Evolutionary conservation across 2,329 filamentous ascomycete species (phyloP), one percentile per base, ranked within the genome.

Genomic region (Lomentospora prolificans): DNA sequence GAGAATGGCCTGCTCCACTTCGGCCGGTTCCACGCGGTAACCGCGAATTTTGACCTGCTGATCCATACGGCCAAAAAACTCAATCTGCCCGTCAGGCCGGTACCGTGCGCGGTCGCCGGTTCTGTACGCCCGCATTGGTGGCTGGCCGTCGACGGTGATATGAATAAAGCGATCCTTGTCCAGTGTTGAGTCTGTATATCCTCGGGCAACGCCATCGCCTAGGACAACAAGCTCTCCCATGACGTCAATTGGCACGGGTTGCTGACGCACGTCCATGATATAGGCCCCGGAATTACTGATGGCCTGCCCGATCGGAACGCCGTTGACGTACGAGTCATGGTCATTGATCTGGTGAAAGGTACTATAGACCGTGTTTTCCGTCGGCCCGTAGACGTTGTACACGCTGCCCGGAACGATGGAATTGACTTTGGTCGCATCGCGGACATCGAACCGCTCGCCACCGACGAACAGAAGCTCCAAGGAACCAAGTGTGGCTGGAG

Each of bases 201-300:
- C 61, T 17, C 61, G 56, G 1, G 60, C 59, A 9, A 62, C 51
- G 12, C 60, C 57, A 50, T 64, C 62, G 0, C 64, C 64, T 3
- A 60, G 60, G 1, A 65, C 59, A 10, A 65, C 59, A 3, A 65
- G 59, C 51, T 65, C 64, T 8, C 64, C 64, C 25, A 64, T 53
- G 1, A 63, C 60, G 0, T 63, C 63, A 1, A 55, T 17, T 0
- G 58, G 56, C 0, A 64, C 63, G 1, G 64, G 56, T 3, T 52
- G 58, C 50, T 61, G 61, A 0, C 60, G 19, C 0, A 12, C 3
- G 19, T 65, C 64, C 50, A 58, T 60, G 1, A 65, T 33, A 3
- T 54, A 61, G 0, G 60, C 60, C 1, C 60, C 62, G 4, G 64
- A 63, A 33, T 65, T 63, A 4, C 36, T 58, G 2, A 64, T n/a